A percentile compares a stretch with the other conserved stretches of the same genome.
Conservation (phyloP, 139 green algal genomes). For the Picochlorum costavermella region DNA sequence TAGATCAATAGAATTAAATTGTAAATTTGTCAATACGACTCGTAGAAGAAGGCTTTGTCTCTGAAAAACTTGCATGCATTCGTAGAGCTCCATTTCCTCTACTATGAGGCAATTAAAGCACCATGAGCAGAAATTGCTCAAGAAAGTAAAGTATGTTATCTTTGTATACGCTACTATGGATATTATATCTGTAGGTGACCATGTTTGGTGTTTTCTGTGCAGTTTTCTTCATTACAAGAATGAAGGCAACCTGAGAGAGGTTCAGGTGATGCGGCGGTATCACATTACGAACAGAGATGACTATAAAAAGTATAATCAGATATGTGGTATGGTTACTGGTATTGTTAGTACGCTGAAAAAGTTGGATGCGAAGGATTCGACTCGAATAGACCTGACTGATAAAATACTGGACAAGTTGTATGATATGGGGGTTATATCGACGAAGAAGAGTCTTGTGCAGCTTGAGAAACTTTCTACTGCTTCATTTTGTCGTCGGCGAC, state of each 20-base stretch:
- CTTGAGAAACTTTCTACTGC: conserved; percentile 83
- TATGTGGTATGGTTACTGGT: conserved; percentile 68
- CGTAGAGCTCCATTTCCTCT: too few relatives aligned
- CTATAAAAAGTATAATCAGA: conserved; percentile 93
- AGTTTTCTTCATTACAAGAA: conserved; percentile 91
- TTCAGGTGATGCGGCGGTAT: conserved; percentile 92
- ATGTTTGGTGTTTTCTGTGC: conserved; percentile 1
- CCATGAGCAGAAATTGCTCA: conserved; percentile 96
- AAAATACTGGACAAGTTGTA: conserved; percentile 95
- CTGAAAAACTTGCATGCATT: background rate
- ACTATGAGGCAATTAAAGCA: conserved; percentile 89
- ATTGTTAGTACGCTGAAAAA: conserved; percentile 38
- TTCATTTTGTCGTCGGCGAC: conserved; percentile 81
- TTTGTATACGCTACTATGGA: background rate
- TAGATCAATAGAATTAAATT: conserved; percentile 34
- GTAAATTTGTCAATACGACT: background rate
- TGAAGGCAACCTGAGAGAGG: conserved; percentile 85
- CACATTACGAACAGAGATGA: conserved; percentile 96
- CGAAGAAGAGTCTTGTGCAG: conserved; percentile 89
- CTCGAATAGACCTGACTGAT: conserved; percentile 90
- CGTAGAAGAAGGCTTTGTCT: background rate
- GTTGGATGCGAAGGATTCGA: conserved; percentile 73
- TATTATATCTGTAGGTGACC: background rate
- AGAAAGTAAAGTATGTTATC: conserved; percentile 80
- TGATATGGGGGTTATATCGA: conserved; percentile 84